These are phyloP conservation scores for Eleusine coracana DNA, from an alignment of 176 grass and related monocot species.

Conservation along the genomic window DNA sequence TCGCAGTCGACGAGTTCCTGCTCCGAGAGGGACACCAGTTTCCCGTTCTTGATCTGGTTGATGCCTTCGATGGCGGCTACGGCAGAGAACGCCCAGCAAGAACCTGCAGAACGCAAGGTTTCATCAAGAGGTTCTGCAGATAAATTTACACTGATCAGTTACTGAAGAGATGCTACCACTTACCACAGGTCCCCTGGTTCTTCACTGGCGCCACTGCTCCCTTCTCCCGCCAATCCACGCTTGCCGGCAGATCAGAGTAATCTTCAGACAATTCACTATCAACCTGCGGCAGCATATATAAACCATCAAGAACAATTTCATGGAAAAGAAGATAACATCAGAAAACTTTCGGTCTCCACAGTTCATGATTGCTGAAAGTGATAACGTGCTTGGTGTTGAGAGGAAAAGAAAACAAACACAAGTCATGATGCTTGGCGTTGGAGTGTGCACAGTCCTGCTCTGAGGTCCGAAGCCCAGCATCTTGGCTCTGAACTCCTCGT, in stretches of 20 bases:
- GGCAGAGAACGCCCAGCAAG: constrained; percentile 70
- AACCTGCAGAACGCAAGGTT: constrained; percentile 32
- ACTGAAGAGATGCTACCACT: neutral
- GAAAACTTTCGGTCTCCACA: neutral
- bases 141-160: neutral
- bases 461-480: constrained; percentile 11
- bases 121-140: neutral
- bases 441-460: neutral
- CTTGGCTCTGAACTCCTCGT: constrained; percentile 65
- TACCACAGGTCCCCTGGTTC: constrained; percentile 61
- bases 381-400: neutral
- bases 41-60: constrained; percentile 60
- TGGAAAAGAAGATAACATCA: neutral
- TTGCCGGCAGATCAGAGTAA: neutral
- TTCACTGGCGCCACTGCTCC: constrained; percentile 54
- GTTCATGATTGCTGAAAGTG: neutral
- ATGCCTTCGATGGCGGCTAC: constrained; percentile 74
- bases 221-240: constrained; percentile 55
- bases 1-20: constrained; percentile 84
- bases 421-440: neutral
- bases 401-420: constrained; percentile 22
- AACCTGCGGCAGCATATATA: neutral
- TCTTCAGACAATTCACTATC: neutral
- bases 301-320: neutral
- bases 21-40: constrained; percentile 63